Base-by-base conservation (phyloP, 441 rosid genomes). In the Pelargonium fulgidum region DNA sequence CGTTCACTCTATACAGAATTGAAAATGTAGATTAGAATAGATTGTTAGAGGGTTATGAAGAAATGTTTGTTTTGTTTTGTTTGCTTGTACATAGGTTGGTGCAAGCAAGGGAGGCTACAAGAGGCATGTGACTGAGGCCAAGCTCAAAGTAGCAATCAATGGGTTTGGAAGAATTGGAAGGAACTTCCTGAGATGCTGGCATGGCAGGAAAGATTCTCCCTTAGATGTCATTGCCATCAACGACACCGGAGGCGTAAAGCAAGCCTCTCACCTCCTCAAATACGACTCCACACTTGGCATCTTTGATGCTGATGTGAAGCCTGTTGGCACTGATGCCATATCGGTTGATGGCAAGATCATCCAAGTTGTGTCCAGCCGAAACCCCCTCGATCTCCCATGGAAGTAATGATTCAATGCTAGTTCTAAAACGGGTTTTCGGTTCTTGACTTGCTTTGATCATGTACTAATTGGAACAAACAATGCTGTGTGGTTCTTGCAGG, bases 131-230 rank as follows among this genome's bases (percentile, higher is more conserved):
- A 78, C 79, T 1, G 88, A 85, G 84, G 97, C 95, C 2, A 89
- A 91, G 86, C 74, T 91, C 62, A 91, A 89, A 79, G 97, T 91
- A 36, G 97, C 97, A 26, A 91, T 91, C 52, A 91, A 91, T 7
- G 97, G 97, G 48, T 91, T 89, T 12, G 97, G 97, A 33, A 75
- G 97, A 70, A 87, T 91, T 17, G 95, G 97, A 5, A 82, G 97
- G 82, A 91, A 91, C 84, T 91, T 91, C 91, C 84, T 91, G 83
- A 84, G 97, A 77, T 91, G 97, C 77, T 91, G 93, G 97, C 97
- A 91, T 6, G 97, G 97, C 0, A 86, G 95, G 65, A 86, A 79
- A 74, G 85, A 87, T 74, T 83, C 88, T 0, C 93, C 86, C 19
- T 80, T 86, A 13, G 87, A 86, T 22, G 79, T 91, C 74, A 76